phyloP scores from a whole-genome alignment of 129 eudicot species.

The Flaveria sonorensis region DNA sequence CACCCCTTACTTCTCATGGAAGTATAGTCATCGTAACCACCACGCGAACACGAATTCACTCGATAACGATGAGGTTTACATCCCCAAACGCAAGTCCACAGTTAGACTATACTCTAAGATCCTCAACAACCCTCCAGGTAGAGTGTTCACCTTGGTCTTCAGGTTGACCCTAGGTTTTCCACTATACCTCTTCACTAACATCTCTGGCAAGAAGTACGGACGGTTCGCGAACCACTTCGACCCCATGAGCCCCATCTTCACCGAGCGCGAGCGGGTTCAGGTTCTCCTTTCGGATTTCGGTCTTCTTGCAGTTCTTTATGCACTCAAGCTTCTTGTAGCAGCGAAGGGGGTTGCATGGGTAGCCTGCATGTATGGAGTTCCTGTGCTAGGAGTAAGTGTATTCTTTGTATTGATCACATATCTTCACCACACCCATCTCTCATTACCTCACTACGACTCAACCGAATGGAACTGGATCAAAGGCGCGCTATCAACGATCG shows the following conservation, averaged over 20 bases:
- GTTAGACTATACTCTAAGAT: slow-evolving; percentile 27
- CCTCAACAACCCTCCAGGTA: slow-evolving; percentile 44
- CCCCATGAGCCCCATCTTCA: slow-evolving; percentile 38
- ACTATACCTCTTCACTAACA: slow-evolving; percentile 32
- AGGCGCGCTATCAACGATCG: slow-evolving; percentile 34
- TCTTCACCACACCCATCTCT: slow-evolving; percentile 44
- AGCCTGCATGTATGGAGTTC: slow-evolving; percentile 25
- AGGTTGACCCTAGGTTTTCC: slow-evolving; percentile 38
- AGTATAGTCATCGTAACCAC: slow-evolving; percentile 41
- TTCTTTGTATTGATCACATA: slow-evolving; percentile 40
- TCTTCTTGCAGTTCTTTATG: slow-evolving; percentile 26
- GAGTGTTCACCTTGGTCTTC: slow-evolving; percentile 35
- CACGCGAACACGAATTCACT: slow-evolving; percentile 41
- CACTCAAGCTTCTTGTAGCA: slow-evolving; percentile 23
- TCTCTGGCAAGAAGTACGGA: slow-evolving; percentile 41
- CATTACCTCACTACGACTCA: slow-evolving; percentile 37
- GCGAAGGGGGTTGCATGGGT: slow-evolving; percentile 39
- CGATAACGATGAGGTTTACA: slow-evolving; percentile 40
- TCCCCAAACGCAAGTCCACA: slow-evolving; percentile 40
- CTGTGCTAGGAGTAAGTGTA: slow-evolving; percentile 25
- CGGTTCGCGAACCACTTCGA: slow-evolving; percentile 42
- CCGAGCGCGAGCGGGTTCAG: slow-evolving; percentile 38
- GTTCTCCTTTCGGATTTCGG: slow-evolving; percentile 36
- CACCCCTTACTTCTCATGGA: slow-evolving; percentile 43
- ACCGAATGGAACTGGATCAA: slow-evolving; percentile 41